Conservation (phyloP, 2,329 filamentous ascomycete species). For the Pestalotiopsis sp. region DNA sequence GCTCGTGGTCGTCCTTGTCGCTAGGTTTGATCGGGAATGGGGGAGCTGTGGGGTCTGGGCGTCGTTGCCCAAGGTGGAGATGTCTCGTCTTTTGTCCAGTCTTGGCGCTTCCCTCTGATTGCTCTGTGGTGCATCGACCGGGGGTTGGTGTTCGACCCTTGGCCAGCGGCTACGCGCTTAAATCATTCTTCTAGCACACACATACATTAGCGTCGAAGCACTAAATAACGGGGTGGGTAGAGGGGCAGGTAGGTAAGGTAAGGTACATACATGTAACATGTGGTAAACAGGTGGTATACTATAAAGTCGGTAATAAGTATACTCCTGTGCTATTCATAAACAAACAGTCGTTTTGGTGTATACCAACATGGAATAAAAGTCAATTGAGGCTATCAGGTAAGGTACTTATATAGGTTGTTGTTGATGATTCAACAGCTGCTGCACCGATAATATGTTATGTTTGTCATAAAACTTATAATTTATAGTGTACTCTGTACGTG, state of each 20-base stretch:
- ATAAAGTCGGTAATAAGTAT: no score
- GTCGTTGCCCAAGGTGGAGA: not conserved
- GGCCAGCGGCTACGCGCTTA: constrained; percentile 6
- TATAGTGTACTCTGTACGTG: not conserved
- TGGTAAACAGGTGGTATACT: no score
- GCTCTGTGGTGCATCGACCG: not conserved
- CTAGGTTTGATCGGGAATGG: constrained; percentile 13
- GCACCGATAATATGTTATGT: no score
- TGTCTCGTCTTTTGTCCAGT: constrained; percentile 1
- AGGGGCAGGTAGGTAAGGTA: no score
- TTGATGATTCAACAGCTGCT: no score
- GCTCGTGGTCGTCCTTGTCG: not conserved
- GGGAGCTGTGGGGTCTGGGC: not conserved
- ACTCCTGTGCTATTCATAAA: no score
- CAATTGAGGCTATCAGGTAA: no score
- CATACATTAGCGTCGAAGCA: not conserved
- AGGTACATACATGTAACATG: no score
- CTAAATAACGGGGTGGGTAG: no score
- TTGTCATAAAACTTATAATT: not conserved
- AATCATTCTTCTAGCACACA: not conserved
- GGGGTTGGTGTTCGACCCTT: not conserved
- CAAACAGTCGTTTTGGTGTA: no score
- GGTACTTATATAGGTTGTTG: no score
- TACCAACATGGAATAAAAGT: no score
- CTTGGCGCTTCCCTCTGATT: constrained; percentile 3